A percentile compares a stretch with the other conserved stretches of the same genome.
Evolutionary conservation across 2,329 filamentous ascomycete genomes (phyloP).

Genomic region (Ophiostoma triangulosporum): DNA sequence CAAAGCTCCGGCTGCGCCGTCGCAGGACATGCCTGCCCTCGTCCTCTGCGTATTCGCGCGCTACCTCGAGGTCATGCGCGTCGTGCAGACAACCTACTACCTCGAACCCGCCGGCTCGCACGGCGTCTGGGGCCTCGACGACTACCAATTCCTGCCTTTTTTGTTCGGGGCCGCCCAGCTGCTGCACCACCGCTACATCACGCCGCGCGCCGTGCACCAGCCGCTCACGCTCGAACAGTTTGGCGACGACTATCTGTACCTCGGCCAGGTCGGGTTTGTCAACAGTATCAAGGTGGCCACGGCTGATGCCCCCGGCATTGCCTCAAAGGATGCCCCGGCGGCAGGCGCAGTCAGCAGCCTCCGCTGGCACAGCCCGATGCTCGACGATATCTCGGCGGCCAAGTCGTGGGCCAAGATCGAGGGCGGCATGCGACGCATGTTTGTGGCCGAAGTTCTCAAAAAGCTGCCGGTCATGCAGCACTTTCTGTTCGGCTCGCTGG

Average conservation of each 20-base stretch:
- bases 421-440: slow-evolving; percentile 93
- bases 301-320: background rate
- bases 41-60: slow-evolving; percentile 66
- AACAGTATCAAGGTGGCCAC: slow-evolving; percentile 64
- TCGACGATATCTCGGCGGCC: slow-evolving; percentile 88
- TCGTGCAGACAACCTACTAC: slow-evolving; percentile 84
- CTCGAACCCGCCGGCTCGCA: slow-evolving; percentile 94
- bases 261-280: slow-evolving; percentile 86
- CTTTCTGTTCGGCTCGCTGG: slow-evolving; percentile 79
- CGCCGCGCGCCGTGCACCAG: slow-evolving; percentile 72
- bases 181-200: slow-evolving; percentile 70
- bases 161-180: slow-evolving; percentile 88
- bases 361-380: slow-evolving; percentile 94
- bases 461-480: slow-evolving; percentile 98
- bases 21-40: slow-evolving; percentile 56
- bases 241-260: slow-evolving; percentile 69
- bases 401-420: slow-evolving; percentile 89
- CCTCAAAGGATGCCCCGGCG: background rate
- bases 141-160: slow-evolving; percentile 95
- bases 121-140: slow-evolving; percentile 94
- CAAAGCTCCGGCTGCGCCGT: slow-evolving; percentile 6
- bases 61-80: slow-evolving; percentile 78
- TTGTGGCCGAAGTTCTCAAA: slow-evolving; percentile 77
- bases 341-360: slow-evolving; percentile 61
- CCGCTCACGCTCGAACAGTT: slow-evolving; percentile 78